Evolutionary conservation across 176 grass and related monocot species (phyloP), one percentile per base, ranked within the genome.

Genomic region (Ampelocalamus luodianensis): DNA sequence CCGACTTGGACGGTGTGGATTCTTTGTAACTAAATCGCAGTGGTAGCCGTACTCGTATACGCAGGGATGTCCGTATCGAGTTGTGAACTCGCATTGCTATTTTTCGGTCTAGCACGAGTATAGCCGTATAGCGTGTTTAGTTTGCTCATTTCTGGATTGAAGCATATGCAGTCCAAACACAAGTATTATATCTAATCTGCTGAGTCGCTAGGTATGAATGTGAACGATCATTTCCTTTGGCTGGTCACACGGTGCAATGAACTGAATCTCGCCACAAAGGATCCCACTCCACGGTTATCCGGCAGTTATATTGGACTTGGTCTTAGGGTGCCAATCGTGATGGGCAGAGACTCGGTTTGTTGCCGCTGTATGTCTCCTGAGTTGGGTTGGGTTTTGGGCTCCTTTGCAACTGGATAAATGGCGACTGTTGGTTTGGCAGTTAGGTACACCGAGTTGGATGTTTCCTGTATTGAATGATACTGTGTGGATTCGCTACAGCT

Each of bases 221-320:
- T n/a, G 38, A 26, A 46, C 9, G 42, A 20, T 20, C 20, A 23
- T 69, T 55, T 70, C 22, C 13, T 44, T 71, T 58, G 37, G 49
- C 50, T 12, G 37, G 39, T 10, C 36, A 46, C 37, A 10, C 51
- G 3, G 17, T n/a, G 54, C 49, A 10, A 9, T 5, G 4, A 55
- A 26, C 45, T 8, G 12, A 10, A 36, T 4, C 9, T 11, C 5
- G 48, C 46, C 64, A 34, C 74, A 83, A 54, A 72, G 59, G 37
- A 90, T 86, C 84, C 58, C 20, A 23, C 45, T 8, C 58, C 46
- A 72, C 73, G 66, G 83, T 83, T 78, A 20, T 44, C 50, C 20
- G 79, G 88, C 84, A 83, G 84, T 87, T 90, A 83, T 83, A 18
- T 68, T 83, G 84, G 89, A 87, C 89, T 51, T 32, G 74, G 45